Base-by-base conservation (phyloP, 1,284 basidiomycete species). In the Coniophora puteana region DNA sequence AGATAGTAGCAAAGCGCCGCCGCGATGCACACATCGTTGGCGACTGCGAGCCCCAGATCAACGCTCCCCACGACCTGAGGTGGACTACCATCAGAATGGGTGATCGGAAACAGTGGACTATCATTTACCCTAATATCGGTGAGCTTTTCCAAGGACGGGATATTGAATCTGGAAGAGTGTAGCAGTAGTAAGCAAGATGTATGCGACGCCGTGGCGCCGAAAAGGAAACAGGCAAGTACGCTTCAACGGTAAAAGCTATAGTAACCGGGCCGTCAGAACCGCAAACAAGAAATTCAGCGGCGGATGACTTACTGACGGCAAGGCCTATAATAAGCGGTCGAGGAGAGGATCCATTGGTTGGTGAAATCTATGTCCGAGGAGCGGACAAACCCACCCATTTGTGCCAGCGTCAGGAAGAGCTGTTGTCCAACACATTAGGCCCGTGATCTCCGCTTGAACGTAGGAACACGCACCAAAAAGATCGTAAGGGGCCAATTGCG, bases 401-500 rank as follows among this genome's bases (percentile, higher is more conserved):
- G 76, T 5, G 63, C 68, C 7, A 76, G 51, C 2, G 66, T 63
- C 26, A 80, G 53, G 3, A 72, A 18, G 25, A 74, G 20, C 79
- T 82, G 43, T 8, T 24, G 42, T 27, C 40, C 38, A 30, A 44
- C 37, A 36, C 14, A 21, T 18, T 40, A 33, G 25, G 16, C 7
- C 27, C 18, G 20, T 32, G 31, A 31, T 21, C 16, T 10, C n/a
- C 35, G 23, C 28, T 29, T 39, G 13, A 11, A 33, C 8, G 25
- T 34, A 43, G 41, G 17, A 42, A 5, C 27, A 62, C 81, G 54
- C 42, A 84, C 82, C 42, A 85, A 71, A 31, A 74, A 39, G 2
- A 59, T 68, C 0, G 78, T 80, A 18, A 83, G 66, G 44, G 55
- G 67, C 17, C 69, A 53, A 46, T 84, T 85, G 20, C 67, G 65